These are phyloP conservation scores for Gynandropsis gynandra DNA, from an alignment of 345 rosid species.

Conservation along the genomic window DNA sequence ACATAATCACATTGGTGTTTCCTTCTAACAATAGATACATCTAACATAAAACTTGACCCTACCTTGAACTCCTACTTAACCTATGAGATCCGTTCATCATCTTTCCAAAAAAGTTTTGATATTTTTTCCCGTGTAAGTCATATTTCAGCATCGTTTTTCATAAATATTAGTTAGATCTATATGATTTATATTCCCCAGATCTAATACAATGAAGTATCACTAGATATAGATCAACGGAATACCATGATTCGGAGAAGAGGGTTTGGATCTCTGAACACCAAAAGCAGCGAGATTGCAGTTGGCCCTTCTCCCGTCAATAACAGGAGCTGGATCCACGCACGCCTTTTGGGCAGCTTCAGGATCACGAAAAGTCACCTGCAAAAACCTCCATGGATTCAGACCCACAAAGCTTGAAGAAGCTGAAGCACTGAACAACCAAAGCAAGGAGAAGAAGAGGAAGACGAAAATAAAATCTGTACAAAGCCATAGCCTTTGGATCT, in stretches of 20 bases:
- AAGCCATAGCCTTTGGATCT: slow-evolving; percentile 99
- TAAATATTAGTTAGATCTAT: background rate
- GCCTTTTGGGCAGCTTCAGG: slow-evolving; percentile 95
- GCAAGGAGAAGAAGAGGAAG: background rate
- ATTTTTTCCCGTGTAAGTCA: no score
- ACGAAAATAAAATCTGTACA: slow-evolving; percentile 36
- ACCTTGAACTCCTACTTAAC: no score
- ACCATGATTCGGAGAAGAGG: slow-evolving; percentile 91
- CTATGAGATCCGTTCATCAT: no score
- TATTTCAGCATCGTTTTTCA: background rate
- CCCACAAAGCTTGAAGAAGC: slow-evolving; percentile 6
- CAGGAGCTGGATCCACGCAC: slow-evolving; percentile 89
- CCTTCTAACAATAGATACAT: background rate
- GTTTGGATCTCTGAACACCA: slow-evolving; percentile 96
- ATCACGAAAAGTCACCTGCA: slow-evolving; percentile 85
- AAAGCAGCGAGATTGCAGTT: slow-evolving; percentile 93
- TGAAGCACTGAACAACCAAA: background rate
- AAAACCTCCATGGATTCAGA: background rate
- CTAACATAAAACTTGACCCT: no score
- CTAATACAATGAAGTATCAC: background rate
- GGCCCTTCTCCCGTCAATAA: slow-evolving; percentile 96
- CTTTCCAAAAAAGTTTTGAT: no score
- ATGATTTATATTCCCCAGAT: slow-evolving; percentile 3
- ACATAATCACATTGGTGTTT: no score
- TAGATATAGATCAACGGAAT: slow-evolving; percentile 1